Base-by-base conservation (phyloP, 192 early-diverging fungal species). In the Backusella macrospora region DNA sequence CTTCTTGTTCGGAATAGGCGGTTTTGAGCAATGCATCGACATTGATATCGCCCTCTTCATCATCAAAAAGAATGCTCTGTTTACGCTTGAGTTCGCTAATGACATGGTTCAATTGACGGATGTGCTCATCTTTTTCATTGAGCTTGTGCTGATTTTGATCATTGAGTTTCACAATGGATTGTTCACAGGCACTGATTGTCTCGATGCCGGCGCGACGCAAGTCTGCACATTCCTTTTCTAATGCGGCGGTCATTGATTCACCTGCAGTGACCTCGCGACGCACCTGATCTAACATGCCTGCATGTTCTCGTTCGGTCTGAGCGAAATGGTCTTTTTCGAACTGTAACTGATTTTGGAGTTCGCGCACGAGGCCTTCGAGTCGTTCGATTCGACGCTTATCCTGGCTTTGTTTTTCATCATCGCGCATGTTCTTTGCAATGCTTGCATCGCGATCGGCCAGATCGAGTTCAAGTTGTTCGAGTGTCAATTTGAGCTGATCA, bases 121-220 rank as follows among this genome's bases (percentile, higher is more conserved):
- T 59, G 16, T 65, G 55, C 1, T 73, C 66, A 14, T 80, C 77
- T 34, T 74, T 55, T 14, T 82, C 78, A 16, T 76, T 73, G 3
- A 62, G 23, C 34, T 74, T 71, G 3, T 55, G 68, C 5, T 64
- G 44, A 18, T 80, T 43, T 29, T 86, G 67, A 9, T 76, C 65
- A 64, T 83, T 81, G 5, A 82, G 43, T 34, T 84, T 78, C 0
- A 78, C 45, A 5, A 84, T 70, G 0, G 78, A 82, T 6, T 68
- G 55, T 49, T 85, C 81, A 39, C 80, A 85, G 8, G 78, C 84
- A 49, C 75, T 71, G 21, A 85, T 77, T 1, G 84, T 74, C 23
- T 85, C 84, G 29, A 81, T 37, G 1, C 81, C 79, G 49, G 76
- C 75, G 29, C 72, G 78, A 62, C 80, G 74, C 39, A 85, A 46